Evolutionary conservation across 1,284 basidiomycete genomes (phyloP), one percentile per base, ranked within the genome.

Genomic region (Exobasidium rhododendri): DNA sequence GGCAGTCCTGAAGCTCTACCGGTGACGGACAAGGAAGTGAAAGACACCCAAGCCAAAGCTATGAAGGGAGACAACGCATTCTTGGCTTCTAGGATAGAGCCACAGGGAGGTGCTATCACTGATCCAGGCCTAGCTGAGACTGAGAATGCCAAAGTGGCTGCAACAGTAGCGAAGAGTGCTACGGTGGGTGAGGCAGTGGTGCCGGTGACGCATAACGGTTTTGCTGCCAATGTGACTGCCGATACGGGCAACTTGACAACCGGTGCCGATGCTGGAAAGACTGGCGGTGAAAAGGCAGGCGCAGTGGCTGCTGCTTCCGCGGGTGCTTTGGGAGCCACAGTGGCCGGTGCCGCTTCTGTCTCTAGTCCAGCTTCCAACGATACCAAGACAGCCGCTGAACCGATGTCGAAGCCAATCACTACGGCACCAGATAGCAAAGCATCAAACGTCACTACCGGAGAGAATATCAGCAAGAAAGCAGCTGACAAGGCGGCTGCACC

Each of bases 221-320:
- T 30, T 55, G 52, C 52, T 35, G 52, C 52, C 52, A 55, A 55
- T 44, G 52, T 55, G n/a, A 31, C 22, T 31, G 24, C 10, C 7
- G 52, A 14, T 4, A 31, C 26, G 5, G 52, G 24, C n/a, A 44
- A 29, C 14, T 29, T 40, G 20, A 30, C 61, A 56, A 13, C 44
- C 11, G 40, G 46, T 57, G 3, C 44, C 4, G 53, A 61, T 44
- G 43, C 58, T 13, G 52, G 14, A 17, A 60, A 54, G 24, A 58
- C 60, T 14, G 62, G 40, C 3, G 55, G 17, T 0, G 67, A 43
- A 1, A 59, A 44, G 3, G 55, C 26, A 10, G 40, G 32, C 14
- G 52, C 52, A 4, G 29, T 55, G 14, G 52, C 52, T 4, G 52
- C 4, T 32, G 52, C 32, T 26, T 26, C 30, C 17, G 22, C 52